Percentiles rank a stretch among this genome's conserved stretches.
phyloP scores from a whole-genome alignment of 805 yeast species.

The Saccharomycopsis microspora region DNA sequence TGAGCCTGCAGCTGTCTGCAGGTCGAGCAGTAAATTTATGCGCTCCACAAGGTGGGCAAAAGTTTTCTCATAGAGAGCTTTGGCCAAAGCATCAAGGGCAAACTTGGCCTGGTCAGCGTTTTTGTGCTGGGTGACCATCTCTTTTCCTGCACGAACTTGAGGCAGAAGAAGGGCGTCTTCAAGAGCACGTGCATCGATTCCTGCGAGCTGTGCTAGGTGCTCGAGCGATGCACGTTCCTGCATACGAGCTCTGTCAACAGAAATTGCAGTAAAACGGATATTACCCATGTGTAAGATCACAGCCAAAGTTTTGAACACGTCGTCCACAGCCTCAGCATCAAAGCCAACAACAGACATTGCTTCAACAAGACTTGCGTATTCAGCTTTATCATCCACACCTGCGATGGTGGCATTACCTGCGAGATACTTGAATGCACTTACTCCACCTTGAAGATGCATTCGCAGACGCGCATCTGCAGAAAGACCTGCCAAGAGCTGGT shows the following conservation, averaged over 20 bases:
- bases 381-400: constrained; percentile 65
- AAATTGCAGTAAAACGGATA: constrained; percentile 54
- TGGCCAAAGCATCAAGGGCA: constrained; percentile 79
- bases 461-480: constrained; percentile 37
- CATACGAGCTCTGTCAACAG: constrained; percentile 67
- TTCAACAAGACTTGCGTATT: constrained; percentile 47
- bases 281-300: constrained; percentile 80
- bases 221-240: constrained; percentile 40
- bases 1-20: constrained; percentile 30
- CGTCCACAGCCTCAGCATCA: constrained; percentile 36
- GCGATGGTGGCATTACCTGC: constrained; percentile 47
- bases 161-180: constrained; percentile 60
- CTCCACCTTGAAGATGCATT: constrained; percentile 31
- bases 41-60: constrained; percentile 68
- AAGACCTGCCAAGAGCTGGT: constrained; percentile 70
- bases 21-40: constrained; percentile 60
- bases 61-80: constrained; percentile 72
- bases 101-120: constrained; percentile 71
- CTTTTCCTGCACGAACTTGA: constrained; percentile 84
- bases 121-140: constrained; percentile 68
- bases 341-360: constrained; percentile 75
- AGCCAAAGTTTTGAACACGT: constrained; percentile 59
- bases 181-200: constrained; percentile 44
- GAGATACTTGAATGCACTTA: constrained; percentile 42
- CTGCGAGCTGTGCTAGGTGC: constrained; percentile 49